Evolutionary conservation across 768 basidiomycete genomes (phyloP), one percentile per base, ranked within the genome.

Genomic region (Mycena epipterygia): DNA sequence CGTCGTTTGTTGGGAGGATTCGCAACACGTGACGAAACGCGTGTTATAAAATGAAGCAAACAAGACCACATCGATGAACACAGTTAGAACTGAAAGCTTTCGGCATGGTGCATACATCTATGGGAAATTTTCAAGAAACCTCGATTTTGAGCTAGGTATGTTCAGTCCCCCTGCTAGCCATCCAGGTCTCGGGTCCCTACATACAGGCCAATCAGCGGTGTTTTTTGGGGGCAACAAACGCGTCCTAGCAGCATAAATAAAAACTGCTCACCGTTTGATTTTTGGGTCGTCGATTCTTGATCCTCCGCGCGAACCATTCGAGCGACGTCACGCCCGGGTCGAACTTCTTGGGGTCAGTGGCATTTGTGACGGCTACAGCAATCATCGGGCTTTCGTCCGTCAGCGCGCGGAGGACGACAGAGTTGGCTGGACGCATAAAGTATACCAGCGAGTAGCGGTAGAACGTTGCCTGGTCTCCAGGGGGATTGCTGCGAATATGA

Each of bases 401-500:
- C 7, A 91, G 79, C 3, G 91, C 86, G 11, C 83, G 84, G 11
- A 92, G 85, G 1, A 84, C 66, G 41, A 85, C 80, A 2, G 83
- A 82, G 75, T 91, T 85, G 9, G 86, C 88, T 0, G 91, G 91
- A 25, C 92, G 84, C 0, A 86, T 89, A 80, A 93, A 92, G 79
- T 87, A 93, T 0, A 91, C 91, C 14, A 92, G 79, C 6, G 91
- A 93, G 87, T 89, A 92, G 12, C 92, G 84, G 37, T 87, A 87
- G 33, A 83, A 77, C 9, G 81, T 76, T 2, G 80, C 80, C 77
- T 94, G 92, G 5, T 78, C 71, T 9, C 89, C 88, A 0, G 92
- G 91, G 0, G 92, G 89, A 13, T 90, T 86, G 0, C 88, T 89
- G 82, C 19, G 81, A 19, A 35, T 16, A 19, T 13, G 27, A 39